Percentiles rank a stretch among this genome's conserved stretches.
Conservation (phyloP, 1,284 basidiomycete species). For the Volvariella volvacea region DNA sequence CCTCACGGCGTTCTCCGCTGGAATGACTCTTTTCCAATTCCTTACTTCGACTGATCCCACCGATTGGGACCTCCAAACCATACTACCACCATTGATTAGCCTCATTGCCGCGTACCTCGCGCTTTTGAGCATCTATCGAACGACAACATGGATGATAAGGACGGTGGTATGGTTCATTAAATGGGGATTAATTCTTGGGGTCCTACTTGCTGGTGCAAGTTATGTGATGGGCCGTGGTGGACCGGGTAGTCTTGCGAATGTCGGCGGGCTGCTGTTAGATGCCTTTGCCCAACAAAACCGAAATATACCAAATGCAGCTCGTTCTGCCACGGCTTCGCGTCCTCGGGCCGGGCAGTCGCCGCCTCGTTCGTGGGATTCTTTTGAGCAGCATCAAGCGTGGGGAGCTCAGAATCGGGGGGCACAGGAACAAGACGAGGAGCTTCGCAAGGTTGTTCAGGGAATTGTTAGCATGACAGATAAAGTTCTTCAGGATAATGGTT, state of each 20-base stretch:
- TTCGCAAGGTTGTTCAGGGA: constrained; percentile 32
- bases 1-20: constrained; percentile 43
- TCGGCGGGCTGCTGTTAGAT: not conserved
- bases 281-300: not conserved
- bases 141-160: constrained; percentile 66
- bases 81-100: constrained; percentile 69
- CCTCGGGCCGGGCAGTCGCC: constrained; percentile 13
- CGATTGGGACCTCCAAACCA: constrained; percentile 57
- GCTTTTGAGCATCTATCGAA: constrained; percentile 65
- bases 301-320: constrained; percentile 7
- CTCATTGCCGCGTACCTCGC: constrained; percentile 68
- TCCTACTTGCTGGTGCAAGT: constrained; percentile 42
- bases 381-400: constrained; percentile 53
- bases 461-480: constrained; percentile 34
- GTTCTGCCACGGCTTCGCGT: constrained; percentile 8
- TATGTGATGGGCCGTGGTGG: constrained; percentile 40
- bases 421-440: constrained; percentile 13
- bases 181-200: constrained; percentile 59
- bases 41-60: constrained; percentile 44
- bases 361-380: constrained; percentile 63
- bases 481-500: constrained; percentile 26
- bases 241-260: constrained; percentile 23
- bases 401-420: constrained; percentile 36
- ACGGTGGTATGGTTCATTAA: constrained; percentile 63
- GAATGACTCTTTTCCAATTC: constrained; percentile 38